Base-by-base conservation (phyloP, 73 alveolate genomes). In the Paraurostyla sp. region DNA sequence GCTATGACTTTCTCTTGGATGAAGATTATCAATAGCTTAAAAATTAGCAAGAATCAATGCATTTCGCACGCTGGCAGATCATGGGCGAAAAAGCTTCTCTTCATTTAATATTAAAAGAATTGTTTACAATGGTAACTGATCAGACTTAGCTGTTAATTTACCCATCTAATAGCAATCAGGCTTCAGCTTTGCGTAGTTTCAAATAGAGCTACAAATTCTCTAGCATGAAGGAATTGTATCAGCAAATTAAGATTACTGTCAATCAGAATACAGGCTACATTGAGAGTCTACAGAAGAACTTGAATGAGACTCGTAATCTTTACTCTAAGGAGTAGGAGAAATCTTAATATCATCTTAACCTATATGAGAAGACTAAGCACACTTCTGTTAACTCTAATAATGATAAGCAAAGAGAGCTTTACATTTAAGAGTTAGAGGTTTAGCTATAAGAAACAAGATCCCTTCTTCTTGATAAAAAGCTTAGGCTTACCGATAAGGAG, bases 1-100 rank as follows among this genome's bases (percentile, higher is more conserved):
- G 69, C 35, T 69, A 69, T 69, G 84, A 69, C 13, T 69, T 69
- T 25, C 35, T 69, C 54, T 22, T 41, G 2, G 84, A 69, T 69
- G 84, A 69, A 27, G 84, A 69, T 11, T 69, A 69, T 32, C 25
- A 69, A 23, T 36, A 69, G 40, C 41, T 41, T 3, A 69, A 69
- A 25, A 9, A 3, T 3, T 25, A 22, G 42, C 18, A 69, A 42
- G 38, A 42, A 36, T 36, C 29, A 43, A 4, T 69, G 33, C 18
- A 29, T 9, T 18, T n/a, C n/a, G 84, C 58, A 35, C 29, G 40
- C 29, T 69, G 84, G 84, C 3, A 13, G 3, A 33, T 69, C 25
- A 38, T 69, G 62, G 58, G 84, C 62, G 84, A 69, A 42, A 69
- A 69, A 40, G 41, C 40, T 18, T 69, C 65, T 13, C 38, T 69